phyloP scores from a whole-genome alignment of 2,329 filamentous ascomycete species.

The Xylariaceae sp. region DNA sequence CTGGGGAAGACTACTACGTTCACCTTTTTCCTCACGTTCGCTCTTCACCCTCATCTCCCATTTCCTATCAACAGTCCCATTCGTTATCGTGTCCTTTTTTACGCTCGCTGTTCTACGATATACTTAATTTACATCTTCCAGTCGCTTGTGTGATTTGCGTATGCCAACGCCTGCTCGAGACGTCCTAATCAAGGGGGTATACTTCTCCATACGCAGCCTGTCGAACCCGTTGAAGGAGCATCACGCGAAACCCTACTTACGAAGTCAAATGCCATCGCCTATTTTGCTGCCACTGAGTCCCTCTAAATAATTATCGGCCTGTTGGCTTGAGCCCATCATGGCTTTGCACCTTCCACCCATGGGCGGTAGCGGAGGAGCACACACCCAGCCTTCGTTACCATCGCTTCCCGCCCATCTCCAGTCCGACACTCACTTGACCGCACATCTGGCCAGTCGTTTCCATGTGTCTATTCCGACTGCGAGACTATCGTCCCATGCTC shows the following conservation, averaged over 20 bases:
- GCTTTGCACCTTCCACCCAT: constrained; percentile 63
- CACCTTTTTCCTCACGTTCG: constrained; percentile 32
- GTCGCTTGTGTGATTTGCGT: constrained; percentile 3
- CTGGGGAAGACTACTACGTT: constrained; percentile 18
- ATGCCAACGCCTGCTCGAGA: neutral
- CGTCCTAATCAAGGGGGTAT: constrained; percentile 18
- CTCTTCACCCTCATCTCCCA: constrained; percentile 30
- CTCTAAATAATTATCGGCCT: constrained; percentile 30
- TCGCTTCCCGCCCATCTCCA: constrained; percentile 84
- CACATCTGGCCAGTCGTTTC: constrained; percentile 86
- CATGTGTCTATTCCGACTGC: constrained; percentile 91
- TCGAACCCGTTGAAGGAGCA: neutral
- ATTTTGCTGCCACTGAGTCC: constrained; percentile 21
- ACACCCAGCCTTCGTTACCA: constrained; percentile 85
- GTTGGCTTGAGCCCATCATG: constrained; percentile 55
- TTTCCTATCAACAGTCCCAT: constrained; percentile 28
- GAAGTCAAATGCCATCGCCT: constrained; percentile 3
- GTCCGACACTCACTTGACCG: constrained; percentile 79
- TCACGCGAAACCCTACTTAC: neutral
- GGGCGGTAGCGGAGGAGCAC: constrained; percentile 64
- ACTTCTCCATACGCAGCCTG: neutral
- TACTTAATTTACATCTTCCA: constrained; percentile 21
- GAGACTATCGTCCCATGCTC: constrained; percentile 85
- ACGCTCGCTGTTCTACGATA: constrained; percentile 38
- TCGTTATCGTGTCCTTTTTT: constrained; percentile 28